Conservation (phyloP, 169 alveolate species). For the Plasmodium cynomolgi region DNA sequence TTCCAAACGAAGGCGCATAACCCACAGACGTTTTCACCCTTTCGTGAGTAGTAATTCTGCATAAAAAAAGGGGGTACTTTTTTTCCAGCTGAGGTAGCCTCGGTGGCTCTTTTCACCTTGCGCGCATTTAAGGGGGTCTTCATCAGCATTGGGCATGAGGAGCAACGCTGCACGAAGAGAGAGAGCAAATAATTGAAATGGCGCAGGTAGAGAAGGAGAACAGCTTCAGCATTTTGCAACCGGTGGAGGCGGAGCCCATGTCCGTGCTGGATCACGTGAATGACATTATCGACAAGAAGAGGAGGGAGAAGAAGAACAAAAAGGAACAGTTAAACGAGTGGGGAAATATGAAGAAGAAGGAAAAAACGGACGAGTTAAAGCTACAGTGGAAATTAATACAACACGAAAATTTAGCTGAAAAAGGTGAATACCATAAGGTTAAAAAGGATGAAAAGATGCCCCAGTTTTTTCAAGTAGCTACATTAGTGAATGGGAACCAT, state of each 20-base stretch:
- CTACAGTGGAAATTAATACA: constrained; percentile 71
- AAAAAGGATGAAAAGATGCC: constrained; percentile 76
- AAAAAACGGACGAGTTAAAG: constrained; percentile 72
- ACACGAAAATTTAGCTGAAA: constrained; percentile 54
- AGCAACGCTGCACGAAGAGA: neutral
- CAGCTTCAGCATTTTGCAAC: constrained; percentile 7
- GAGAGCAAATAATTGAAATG: neutral
- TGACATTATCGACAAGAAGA: constrained; percentile 20
- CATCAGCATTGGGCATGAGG: neutral
- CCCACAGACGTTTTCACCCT: neutral
- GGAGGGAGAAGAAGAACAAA: constrained; percentile 24
- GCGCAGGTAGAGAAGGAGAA: neutral
- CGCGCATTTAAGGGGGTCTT: neutral
- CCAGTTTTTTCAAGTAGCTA: constrained; percentile 72
- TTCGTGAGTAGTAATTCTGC: neutral
- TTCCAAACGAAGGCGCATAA: neutral
- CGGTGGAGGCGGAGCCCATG: constrained; percentile 27
- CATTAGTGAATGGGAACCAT: constrained; percentile 56
- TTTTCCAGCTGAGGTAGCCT: neutral
- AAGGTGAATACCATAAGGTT: constrained; percentile 45
- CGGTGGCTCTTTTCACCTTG: neutral
- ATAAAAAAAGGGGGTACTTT: neutral
- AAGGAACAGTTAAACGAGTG: constrained; percentile 44
- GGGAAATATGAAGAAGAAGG: constrained; percentile 61
- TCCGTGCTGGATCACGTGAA: constrained; percentile 65